Base-by-base conservation (phyloP, 352 stramenopile genomes). In the Globisporangium radiosum region DNA sequence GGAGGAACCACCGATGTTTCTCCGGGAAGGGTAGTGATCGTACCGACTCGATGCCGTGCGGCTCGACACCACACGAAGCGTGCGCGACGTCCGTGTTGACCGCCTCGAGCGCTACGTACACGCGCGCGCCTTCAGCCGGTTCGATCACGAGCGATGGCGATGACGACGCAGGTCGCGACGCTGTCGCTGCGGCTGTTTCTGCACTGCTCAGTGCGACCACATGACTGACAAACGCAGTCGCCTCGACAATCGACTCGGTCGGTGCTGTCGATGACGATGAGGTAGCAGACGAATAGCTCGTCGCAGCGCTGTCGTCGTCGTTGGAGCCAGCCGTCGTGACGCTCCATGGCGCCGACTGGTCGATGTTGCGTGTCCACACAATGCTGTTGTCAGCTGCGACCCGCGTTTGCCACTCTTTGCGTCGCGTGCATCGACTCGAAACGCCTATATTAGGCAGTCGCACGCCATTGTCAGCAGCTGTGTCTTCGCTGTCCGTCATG, bases 1-100 rank as follows among this genome's bases (percentile, higher is more conserved):
- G 71, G 65, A 86, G 71, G 47, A 86, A 81, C 71, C 73, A 86
- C 5, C 65, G 69, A 39, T 86, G 76, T 56, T 81, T 81, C 60
- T 81, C 66, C 0, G 76, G 73, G 45, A 86, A 86, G 39, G 69
- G 70, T 38, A 75, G 62, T 10, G 50, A 17, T 3, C 75, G 73
- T 9, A 85, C 33, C 5, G 68, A 68, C 19, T 80, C 66, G 11
- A 82, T 52, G 0, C 65, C 66, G 19, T 70, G 67, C 14, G 68
- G 54, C 9, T 73, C 72, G 6, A 74, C 52, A 5, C 63, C 63
- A 4, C 62, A 54, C 44, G 57, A 68, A 33, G 58, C 36, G 43
- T 49, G 65, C 42, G 48, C 49, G 5, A 48, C 40, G 11, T 73
- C 51, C 13, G 53, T 56, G 52, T 64, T 59, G 8, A 64, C 57